Evolutionary conservation across 148 eudicot genomes (phyloP).

Genomic region (Drosera capensis): DNA sequence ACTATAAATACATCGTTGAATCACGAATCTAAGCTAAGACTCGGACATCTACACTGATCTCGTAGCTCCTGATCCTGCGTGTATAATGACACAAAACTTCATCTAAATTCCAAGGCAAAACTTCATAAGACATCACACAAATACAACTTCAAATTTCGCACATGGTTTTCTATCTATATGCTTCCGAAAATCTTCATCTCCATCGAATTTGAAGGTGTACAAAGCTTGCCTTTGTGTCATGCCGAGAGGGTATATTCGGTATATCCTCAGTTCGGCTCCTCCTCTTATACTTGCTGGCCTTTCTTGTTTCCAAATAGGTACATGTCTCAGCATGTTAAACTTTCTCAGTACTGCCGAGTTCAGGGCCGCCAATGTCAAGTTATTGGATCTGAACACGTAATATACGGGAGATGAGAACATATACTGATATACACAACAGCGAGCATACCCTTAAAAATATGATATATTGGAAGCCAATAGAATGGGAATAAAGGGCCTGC

Average conservation of each 20-base stretch:
- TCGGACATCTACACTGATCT: too few species aligned
- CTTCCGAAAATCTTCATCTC: constrained; percentile 34
- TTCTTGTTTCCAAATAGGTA: constrained; percentile 78
- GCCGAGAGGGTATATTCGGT: constrained; percentile 74
- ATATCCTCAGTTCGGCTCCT: constrained; percentile 41
- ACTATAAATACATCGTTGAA: too few species aligned
- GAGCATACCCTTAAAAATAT: too few species aligned
- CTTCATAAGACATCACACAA: constrained; percentile 37
- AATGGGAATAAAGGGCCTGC: too few species aligned
- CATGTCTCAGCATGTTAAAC: constrained; percentile 44
- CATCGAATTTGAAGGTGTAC: constrained; percentile 49
- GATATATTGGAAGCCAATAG: too few species aligned
- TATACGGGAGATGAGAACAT: too few species aligned
- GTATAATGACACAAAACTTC: too few species aligned
- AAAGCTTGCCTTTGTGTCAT: constrained; percentile 80
- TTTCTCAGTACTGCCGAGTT: constrained; percentile 46
- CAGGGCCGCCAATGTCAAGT: constrained; percentile 53
- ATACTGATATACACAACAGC: too few species aligned
- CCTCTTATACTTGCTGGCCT: constrained; percentile 75
- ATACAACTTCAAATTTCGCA: constrained; percentile 77
- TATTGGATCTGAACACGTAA: constrained; percentile 61
- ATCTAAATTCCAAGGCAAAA: too few species aligned
- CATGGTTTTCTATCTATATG: constrained; percentile 52
- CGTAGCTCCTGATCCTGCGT: too few species aligned
- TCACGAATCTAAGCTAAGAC: too few species aligned